Base-by-base conservation (phyloP, 176 grass and related monocot species). In the Juncus effusus region DNA sequence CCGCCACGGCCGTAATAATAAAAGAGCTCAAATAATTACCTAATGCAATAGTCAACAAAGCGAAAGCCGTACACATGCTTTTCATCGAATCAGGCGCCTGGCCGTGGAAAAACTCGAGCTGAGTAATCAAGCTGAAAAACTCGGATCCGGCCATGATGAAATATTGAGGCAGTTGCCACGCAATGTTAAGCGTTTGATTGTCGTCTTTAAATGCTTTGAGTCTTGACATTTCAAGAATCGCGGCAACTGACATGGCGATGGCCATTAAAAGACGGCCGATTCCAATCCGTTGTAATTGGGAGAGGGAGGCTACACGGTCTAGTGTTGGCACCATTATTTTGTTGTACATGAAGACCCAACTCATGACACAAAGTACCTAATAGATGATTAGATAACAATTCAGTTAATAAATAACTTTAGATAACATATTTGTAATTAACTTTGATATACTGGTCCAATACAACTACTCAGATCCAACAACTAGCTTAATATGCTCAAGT, bases 121-220 rank as follows among this genome's bases (percentile, higher is more conserved):
- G 86, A 11, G 81, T 79, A 40, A 96, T 96, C 36, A 80, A 3
- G 15, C 60, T 53, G 11, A 96, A 90, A 57, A 83, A 76, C 49
- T 90, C 84, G 0, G 91, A 80, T 51, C 81, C 87, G 14, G 87
- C 84, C 9, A 87, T 69, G 51, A 85, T 28, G 10, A 90, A 56
- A 58, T 87, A 96, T 52, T 96, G 91, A 1, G 91, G 91, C 16
- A 96, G 67, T 73, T 96, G 87, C 81, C 91, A 96, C 28, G 6
- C 16, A 6, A 96, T 85, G 63, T 77, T 96, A 13, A 90, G 57
- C 6, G 9, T 12, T 2, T n/a, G 56, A 36, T 77, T 36, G 1
- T 64, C 68, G 0, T 49, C 57, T 38, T 16, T 67, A 47, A 78
- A 36, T 10, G 63, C 80, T 45, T 85, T 36, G 44, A 96, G 83